Conservation (phyloP, 768 basidiomycete genomes). For the Mycena indigotica region DNA sequence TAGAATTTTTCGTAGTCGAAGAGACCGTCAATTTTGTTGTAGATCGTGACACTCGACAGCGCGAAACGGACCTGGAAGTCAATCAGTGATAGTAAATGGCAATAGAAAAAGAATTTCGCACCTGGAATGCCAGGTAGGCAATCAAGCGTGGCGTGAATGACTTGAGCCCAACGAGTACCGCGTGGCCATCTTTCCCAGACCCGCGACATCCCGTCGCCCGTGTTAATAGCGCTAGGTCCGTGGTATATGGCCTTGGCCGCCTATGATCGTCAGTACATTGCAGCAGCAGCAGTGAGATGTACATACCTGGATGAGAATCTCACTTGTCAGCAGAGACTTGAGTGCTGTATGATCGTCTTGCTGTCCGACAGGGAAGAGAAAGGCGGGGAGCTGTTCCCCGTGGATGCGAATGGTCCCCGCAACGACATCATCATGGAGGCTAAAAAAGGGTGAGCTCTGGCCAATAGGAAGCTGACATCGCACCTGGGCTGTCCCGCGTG, state of each 20-base stretch:
- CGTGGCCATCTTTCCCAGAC: neutral
- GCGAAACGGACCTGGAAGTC: neutral
- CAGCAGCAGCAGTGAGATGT: neutral
- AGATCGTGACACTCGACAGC: neutral
- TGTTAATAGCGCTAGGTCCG: neutral
- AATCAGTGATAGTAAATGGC: neutral
- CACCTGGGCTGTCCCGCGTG: neutral
- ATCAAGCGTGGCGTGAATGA: neutral
- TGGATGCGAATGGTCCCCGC: neutral
- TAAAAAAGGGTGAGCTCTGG: neutral
- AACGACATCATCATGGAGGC: neutral
- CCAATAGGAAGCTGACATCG: neutral
- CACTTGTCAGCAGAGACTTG: neutral
- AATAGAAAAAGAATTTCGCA: neutral
- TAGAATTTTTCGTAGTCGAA: neutral
- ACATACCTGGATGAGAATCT: neutral
- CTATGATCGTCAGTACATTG: neutral
- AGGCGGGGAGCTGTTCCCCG: neutral
- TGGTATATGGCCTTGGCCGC: neutral
- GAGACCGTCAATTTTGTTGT: neutral
- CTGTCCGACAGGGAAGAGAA: neutral
- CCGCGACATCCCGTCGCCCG: neutral
- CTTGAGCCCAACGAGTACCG: neutral
- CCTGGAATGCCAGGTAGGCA: neutral
- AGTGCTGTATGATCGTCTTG: neutral